Evolutionary conservation across 352 stramenopile genomes (phyloP), one percentile per base, ranked within the genome.

Genomic region (Achlya hypogyna): DNA sequence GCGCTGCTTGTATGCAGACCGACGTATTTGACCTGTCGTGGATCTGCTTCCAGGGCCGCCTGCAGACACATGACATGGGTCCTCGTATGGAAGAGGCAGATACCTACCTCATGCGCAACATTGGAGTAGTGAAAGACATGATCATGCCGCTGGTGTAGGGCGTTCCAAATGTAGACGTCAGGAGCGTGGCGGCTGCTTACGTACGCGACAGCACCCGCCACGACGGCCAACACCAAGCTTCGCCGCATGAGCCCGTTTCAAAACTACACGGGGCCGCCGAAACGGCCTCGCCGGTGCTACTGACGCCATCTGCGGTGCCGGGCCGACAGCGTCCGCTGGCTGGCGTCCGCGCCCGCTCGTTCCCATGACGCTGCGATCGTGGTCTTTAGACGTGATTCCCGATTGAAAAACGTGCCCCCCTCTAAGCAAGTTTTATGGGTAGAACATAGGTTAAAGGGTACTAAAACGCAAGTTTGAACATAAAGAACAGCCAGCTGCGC

Each of bases 21-120:
- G 22, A 67, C 51, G n/a, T 28, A 58, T 23, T 67, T 67, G 40
- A 22, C 12, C 8, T 67, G 60, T 18, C 60, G 45, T 18, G 60
- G 60, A 34, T 67, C 60, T n/a, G 49, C 23, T 22, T 22, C 51
- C 60, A 40, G 3, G 4, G 2, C 51, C 31, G 51, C 25, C 60
- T 67, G 28, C 54, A 3, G 38, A 10, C 4, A 18, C 6, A 45
- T 3, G 38, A 45, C 2, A 18, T 45, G n/a, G n/a, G n/a, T n/a
- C n/a, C n/a, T 45, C 12, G 2, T 1, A 45, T 9, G 38, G n/a
- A 31, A 12, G 25, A 18, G 32, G n/a, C 14, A 43, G 20, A 28
- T 12, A 3, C n/a, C 14, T 58, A 67, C 60, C 51, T 67, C 47
- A n/a, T 67, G 42, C 43, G 23, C 45, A 1, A n/a, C 28, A 25